These are phyloP conservation scores for Sclerotinia borealis DNA, from an alignment of 2,329 filamentous ascomycete species.

Conservation along the genomic window DNA sequence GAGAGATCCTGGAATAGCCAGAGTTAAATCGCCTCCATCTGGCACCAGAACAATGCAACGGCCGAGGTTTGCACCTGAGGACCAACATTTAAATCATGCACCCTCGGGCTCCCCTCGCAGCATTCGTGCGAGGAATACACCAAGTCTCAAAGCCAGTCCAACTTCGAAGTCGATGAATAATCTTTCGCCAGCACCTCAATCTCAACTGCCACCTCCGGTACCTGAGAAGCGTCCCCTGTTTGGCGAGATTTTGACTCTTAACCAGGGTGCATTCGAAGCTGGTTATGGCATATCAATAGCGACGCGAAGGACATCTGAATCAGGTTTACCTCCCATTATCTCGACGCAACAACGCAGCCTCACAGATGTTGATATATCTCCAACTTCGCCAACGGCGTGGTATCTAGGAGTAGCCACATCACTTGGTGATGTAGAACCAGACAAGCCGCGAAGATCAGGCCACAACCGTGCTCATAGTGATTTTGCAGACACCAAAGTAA, in stretches of 20 bases:
- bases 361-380: slow-evolving; percentile 51
- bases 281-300: slow-evolving; percentile 55
- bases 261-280: slow-evolving; percentile 45
- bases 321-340: slow-evolving; percentile 50
- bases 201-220: slow-evolving; percentile 23
- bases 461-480: slow-evolving; percentile 57
- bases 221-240: slow-evolving; percentile 56
- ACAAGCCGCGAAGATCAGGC: slow-evolving; percentile 31
- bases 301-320: slow-evolving; percentile 63
- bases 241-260: slow-evolving; percentile 64
- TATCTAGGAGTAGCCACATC: slow-evolving; percentile 44
- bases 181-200: slow-evolving; percentile 33
- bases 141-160: slow-evolving; percentile 32
- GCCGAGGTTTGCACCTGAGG: slow-evolving; percentile 43
- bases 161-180: slow-evolving; percentile 42
- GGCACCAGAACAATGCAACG: slow-evolving; percentile 35
- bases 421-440: slow-evolving; percentile 34
- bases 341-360: slow-evolving; percentile 45
- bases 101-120: slow-evolving; percentile 57
- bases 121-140: slow-evolving; percentile 43
- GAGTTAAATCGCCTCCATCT: slow-evolving; percentile 21
- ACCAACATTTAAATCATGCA: slow-evolving; percentile 47
- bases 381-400: slow-evolving; percentile 62
- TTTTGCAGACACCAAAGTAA: slow-evolving; percentile 36
- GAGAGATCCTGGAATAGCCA: slow-evolving; percentile 18